Conservation (phyloP, 768 basidiomycete species). For the Termitomyces sp. region DNA sequence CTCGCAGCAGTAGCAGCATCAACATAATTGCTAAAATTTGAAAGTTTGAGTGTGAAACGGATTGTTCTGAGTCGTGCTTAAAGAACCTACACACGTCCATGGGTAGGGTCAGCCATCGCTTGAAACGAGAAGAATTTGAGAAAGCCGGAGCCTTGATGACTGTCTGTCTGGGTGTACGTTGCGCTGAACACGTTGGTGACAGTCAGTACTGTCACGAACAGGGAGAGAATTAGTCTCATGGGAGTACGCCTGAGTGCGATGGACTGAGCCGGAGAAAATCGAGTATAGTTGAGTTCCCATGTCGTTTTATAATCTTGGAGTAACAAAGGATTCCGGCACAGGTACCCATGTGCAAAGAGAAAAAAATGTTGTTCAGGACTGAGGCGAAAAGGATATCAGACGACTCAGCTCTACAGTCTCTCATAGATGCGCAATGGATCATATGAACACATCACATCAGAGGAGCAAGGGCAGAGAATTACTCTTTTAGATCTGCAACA, state of each 20-base stretch:
- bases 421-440: neutral
- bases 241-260: neutral
- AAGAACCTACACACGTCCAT: constrained; percentile 53
- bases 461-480: neutral
- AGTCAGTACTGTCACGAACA: constrained; percentile 4
- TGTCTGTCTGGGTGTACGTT: constrained; percentile 41
- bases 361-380: too few relatives aligned
- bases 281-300: neutral
- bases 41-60: neutral
- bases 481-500: neutral
- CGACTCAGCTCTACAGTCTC: neutral
- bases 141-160: constrained; percentile 40
- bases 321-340: neutral
- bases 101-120: constrained; percentile 53
- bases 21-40: constrained; percentile 2
- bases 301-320: neutral
- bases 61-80: neutral
- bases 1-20: constrained; percentile 38
- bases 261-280: neutral
- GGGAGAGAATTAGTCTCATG: neutral
- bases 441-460: neutral
- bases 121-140: constrained; percentile 44
- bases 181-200: constrained; percentile 28
- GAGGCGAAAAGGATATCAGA: neutral
- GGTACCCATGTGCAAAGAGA: neutral